Evolutionary conservation across 805 yeast species (phyloP).

Genomic region (Torulaspora gathmanii): DNA sequence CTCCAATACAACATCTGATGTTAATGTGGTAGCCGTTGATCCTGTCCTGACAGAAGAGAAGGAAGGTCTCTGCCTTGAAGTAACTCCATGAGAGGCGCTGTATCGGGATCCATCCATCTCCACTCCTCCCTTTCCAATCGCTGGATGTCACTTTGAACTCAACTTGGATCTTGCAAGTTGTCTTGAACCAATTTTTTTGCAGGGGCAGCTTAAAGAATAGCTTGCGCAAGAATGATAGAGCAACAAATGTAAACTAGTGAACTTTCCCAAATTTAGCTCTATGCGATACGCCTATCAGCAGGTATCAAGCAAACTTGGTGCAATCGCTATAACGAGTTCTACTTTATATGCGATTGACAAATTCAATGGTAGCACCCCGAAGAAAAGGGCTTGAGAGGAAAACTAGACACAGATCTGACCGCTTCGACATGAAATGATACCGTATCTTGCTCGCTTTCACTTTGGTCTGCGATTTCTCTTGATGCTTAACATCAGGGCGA

Average conservation of each 20-base stretch:
- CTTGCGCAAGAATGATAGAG: background rate
- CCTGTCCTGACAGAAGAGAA: conserved; percentile 35
- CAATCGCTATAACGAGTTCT: no score
- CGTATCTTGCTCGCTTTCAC: no score
- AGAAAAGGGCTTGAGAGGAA: no score
- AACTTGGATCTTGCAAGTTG: background rate
- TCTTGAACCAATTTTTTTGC: background rate
- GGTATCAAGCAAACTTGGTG: background rate
- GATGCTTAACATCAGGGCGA: no score
- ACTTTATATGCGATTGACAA: no score
- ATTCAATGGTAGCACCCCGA: no score
- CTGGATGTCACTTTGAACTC: background rate
- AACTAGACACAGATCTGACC: no score
- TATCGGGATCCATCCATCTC: conserved; percentile 10
- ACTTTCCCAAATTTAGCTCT: background rate
- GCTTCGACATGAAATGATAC: no score
- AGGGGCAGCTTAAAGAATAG: background rate
- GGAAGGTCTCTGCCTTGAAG: conserved; percentile 21
- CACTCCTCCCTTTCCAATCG: background rate
- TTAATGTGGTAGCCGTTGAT: conserved; percentile 32
- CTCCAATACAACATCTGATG: conserved; percentile 37
- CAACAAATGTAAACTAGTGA: background rate
- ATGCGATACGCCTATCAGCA: background rate
- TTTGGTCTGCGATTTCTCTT: no score
- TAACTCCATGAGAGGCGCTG: conserved; percentile 3